Conservation (phyloP, 441 rosid genomes). For the Kokia cookei region DNA sequence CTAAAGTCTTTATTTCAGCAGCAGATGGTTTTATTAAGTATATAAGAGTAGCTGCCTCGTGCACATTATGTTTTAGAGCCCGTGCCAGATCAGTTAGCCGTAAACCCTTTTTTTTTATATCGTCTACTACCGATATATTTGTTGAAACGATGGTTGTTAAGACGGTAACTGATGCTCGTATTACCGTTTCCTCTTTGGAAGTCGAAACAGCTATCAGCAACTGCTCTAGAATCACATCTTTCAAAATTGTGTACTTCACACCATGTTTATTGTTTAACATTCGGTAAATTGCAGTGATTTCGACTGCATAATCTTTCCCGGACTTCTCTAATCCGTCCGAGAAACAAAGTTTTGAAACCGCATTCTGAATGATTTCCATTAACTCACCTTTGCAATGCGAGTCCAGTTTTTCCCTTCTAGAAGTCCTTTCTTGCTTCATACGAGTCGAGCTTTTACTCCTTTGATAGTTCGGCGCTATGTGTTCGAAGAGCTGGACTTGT, state of each 20-base stretch:
- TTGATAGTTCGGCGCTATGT: constrained; percentile 23
- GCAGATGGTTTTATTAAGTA: constrained; percentile 85
- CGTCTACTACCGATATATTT: constrained; percentile 51
- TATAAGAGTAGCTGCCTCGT: constrained; percentile 80
- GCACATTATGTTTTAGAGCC: constrained; percentile 72
- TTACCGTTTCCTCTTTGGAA: constrained; percentile 56
- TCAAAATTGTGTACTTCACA: constrained; percentile 52
- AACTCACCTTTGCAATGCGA: constrained; percentile 1
- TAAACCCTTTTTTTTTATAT: constrained; percentile 73
- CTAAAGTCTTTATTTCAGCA: constrained; percentile 71
- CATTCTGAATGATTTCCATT: constrained; percentile 51
- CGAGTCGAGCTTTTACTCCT: constrained; percentile 5
- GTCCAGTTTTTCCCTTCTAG: constrained; percentile 23
- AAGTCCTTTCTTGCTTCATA: constrained; percentile 12
- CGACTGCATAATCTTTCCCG: constrained; percentile 55
- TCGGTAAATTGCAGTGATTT: constrained; percentile 61
- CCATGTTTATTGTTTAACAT: constrained; percentile 58
- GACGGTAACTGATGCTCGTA: constrained; percentile 65
- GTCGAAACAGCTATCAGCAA: constrained; percentile 61
- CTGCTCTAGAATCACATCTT: constrained; percentile 72
- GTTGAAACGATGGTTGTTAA: constrained; percentile 58
- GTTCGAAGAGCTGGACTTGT: constrained; percentile 32
- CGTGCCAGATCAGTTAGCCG: constrained; percentile 57
- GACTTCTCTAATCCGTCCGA: constrained; percentile 43
- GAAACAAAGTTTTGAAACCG: constrained; percentile 50